Percentiles rank a stretch among this genome's conserved stretches.
These are phyloP conservation scores for Tetragonia tetragonoides DNA, from an alignment of 148 eudicot genomes.

Conservation along the genomic window DNA sequence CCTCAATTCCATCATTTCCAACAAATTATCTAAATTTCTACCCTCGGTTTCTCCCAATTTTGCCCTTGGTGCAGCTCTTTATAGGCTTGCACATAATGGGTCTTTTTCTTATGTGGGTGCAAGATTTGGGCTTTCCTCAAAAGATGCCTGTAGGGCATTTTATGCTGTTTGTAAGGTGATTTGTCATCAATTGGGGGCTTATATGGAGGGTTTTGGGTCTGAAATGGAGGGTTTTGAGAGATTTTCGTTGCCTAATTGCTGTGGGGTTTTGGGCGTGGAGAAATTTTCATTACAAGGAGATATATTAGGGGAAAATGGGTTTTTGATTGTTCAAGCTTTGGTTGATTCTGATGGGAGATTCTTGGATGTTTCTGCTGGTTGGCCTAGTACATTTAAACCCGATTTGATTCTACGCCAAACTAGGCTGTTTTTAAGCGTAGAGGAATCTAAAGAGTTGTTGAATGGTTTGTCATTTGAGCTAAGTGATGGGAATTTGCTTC, in stretches of 20 bases:
- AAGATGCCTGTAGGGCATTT: conserved; percentile 56
- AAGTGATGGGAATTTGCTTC: conserved; percentile 53
- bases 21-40: conserved; percentile 35
- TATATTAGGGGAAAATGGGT: conserved; percentile 58
- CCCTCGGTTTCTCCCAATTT: conserved; percentile 43
- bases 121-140: conserved; percentile 44
- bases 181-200: conserved; percentile 48
- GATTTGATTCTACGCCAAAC: conserved; percentile 48
- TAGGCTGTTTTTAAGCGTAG: conserved; percentile 45
- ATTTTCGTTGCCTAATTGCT: conserved; percentile 71
- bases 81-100: conserved; percentile 58
- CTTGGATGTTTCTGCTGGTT: conserved; percentile 86
- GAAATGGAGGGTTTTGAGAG: conserved; percentile 73
- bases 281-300: conserved; percentile 45
- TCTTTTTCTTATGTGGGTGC: conserved; percentile 45
- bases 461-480: conserved; percentile 53
- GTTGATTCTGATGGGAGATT: conserved; percentile 88
- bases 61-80: conserved; percentile 66
- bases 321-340: conserved; percentile 76
- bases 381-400: conserved; percentile 69
- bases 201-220: conserved; percentile 43
- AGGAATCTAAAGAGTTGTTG: conserved; percentile 57
- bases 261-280: conserved; percentile 74
- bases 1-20: conserved; percentile 43
- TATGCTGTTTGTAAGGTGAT: conserved; percentile 64